Percentiles rank a stretch among this genome's conserved stretches.
These are phyloP conservation scores for Clathrus columnatus DNA, from an alignment of 768 basidiomycete species.

Conservation along the genomic window DNA sequence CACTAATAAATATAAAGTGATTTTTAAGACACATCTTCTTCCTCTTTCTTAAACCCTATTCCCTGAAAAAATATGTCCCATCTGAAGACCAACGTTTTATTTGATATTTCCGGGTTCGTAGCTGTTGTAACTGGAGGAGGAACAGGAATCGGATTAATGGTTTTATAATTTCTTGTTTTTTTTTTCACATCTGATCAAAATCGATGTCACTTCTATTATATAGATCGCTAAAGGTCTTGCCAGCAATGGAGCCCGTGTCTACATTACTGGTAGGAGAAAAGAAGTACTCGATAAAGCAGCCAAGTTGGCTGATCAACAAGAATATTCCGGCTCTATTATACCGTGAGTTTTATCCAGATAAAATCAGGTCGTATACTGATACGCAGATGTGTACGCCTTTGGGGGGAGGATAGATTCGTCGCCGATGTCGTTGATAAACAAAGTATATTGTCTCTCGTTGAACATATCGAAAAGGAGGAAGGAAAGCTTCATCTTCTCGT, in stretches of 20 bases:
- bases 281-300: conserved; percentile 53
- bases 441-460: conserved; percentile 51
- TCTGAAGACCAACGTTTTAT: conserved; percentile 26
- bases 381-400: neutral
- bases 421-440: conserved; percentile 68
- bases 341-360: conserved; percentile 37
- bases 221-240: conserved; percentile 70
- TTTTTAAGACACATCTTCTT: no score
- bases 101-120: conserved; percentile 39
- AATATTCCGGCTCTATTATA: conserved; percentile 39
- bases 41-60: no score
- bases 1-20: no score
- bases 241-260: conserved; percentile 70
- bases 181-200: neutral
- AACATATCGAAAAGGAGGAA: conserved; percentile 46
- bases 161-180: neutral
- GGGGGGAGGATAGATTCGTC: conserved; percentile 33
- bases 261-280: conserved; percentile 63
- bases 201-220: conserved; percentile 26
- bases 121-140: conserved; percentile 41
- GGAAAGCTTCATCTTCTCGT: conserved; percentile 71
- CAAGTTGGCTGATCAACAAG: conserved; percentile 32
- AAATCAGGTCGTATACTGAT: neutral
- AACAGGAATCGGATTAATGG: conserved; percentile 31
- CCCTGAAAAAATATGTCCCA: neutral